phyloP scores from a whole-genome alignment of 2,329 filamentous ascomycete species.

The Remersonia thermophila region DNA sequence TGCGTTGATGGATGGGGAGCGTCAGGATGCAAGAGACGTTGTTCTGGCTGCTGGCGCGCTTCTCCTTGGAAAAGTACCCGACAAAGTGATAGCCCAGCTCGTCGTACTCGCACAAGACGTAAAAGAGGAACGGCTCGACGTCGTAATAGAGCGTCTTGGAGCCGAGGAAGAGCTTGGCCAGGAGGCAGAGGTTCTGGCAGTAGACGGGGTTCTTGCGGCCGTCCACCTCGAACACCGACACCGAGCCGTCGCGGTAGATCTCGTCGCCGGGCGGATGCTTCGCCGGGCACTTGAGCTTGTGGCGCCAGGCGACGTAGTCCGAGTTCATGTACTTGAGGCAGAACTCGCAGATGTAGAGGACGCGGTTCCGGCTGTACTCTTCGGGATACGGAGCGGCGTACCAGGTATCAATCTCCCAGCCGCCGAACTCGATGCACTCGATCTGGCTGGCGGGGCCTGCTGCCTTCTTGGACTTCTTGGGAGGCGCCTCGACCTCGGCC shows the following conservation, averaged over 20 bases:
- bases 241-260: slow-evolving; percentile 82
- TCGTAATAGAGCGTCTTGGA: slow-evolving; percentile 98
- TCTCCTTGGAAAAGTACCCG: slow-evolving; percentile 99
- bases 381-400: slow-evolving; percentile 97
- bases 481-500: slow-evolving; percentile 47
- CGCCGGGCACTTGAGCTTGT: slow-evolving; percentile 91
- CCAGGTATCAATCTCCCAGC: slow-evolving; percentile 97
- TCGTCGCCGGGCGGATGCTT: slow-evolving; percentile 97
- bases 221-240: slow-evolving; percentile 96
- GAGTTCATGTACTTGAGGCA: slow-evolving; percentile 99
- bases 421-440: slow-evolving; percentile 96
- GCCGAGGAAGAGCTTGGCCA: slow-evolving; percentile 94
- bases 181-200: slow-evolving; percentile 90
- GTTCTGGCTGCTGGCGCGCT: slow-evolving; percentile 84
- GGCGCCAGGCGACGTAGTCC: slow-evolving; percentile 93
- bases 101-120: slow-evolving; percentile 91
- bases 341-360: slow-evolving; percentile 98
- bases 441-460: slow-evolving; percentile 90
- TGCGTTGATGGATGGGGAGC: slow-evolving; percentile 88
- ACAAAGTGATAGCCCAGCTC: slow-evolving; percentile 90
- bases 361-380: slow-evolving; percentile 91
- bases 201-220: slow-evolving; percentile 96
- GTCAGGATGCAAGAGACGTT: slow-evolving; percentile 97
- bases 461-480: slow-evolving; percentile 59
- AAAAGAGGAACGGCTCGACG: slow-evolving; percentile 93